Conservation (phyloP, 768 basidiomycete species). For the Suillus clintonianus region DNA sequence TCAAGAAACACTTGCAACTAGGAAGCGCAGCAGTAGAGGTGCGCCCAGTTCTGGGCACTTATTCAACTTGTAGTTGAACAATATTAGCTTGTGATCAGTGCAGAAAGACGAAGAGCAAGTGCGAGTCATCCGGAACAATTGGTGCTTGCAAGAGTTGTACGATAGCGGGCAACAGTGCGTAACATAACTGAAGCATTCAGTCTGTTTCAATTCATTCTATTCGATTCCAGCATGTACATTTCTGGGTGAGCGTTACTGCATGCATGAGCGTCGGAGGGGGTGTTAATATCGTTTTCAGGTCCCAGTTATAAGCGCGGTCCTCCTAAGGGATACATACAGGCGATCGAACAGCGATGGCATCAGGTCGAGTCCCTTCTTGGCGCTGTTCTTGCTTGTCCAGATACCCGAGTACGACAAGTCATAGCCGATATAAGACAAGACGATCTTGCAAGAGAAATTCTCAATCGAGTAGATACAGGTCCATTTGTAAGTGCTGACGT, state of each 20-base stretch:
- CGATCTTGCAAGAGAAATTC: conserved; percentile 74
- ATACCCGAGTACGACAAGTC: conserved; percentile 62
- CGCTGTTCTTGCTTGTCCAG: conserved; percentile 72
- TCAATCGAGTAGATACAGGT: conserved; percentile 74
- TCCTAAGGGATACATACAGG: conserved; percentile 90
- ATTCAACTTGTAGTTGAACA: not conserved
- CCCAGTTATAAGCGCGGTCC: conserved; percentile 84
- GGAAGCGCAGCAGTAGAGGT: conserved; percentile 72
- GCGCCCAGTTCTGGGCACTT: conserved; percentile 6
- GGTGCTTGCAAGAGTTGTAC: conserved; percentile 65
- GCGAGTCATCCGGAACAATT: conserved; percentile 57
- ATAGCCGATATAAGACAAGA: conserved; percentile 69
- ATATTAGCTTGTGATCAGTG: conserved; percentile 81
- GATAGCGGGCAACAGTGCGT: conserved; percentile 54
- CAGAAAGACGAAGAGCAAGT: conserved; percentile 86
- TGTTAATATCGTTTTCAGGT: conserved; percentile 39
- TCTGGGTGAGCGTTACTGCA: conserved; percentile 42
- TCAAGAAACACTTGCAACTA: conserved; percentile 42
- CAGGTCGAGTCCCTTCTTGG: conserved; percentile 91
- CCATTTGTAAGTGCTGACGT: conserved; percentile 57
- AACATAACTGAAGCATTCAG: not conserved
- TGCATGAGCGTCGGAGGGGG: not conserved
- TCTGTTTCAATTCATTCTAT: conserved; percentile 10
- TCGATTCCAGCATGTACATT: conserved; percentile 60
- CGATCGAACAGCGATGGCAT: conserved; percentile 90